Evolutionary conservation across 345 rosid species (phyloP).

Genomic region (Populus euphratica): DNA sequence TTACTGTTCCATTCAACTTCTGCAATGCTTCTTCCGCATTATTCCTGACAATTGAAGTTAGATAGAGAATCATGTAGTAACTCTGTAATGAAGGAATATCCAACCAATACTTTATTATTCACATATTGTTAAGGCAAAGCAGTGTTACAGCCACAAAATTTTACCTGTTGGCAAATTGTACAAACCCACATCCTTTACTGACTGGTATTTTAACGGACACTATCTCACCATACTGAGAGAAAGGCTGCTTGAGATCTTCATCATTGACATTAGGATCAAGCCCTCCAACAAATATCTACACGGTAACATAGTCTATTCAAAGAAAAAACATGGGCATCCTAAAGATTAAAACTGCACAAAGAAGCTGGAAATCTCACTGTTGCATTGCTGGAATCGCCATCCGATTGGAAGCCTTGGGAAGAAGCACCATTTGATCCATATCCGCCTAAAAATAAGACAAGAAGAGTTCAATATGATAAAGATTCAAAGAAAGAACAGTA

Average conservation of each 20-base stretch:
- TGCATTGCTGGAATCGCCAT: slow-evolving; percentile 72
- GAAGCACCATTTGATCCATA: slow-evolving; percentile 58
- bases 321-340: slow-evolving; percentile 2
- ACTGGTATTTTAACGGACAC: slow-evolving; percentile 83
- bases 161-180: slow-evolving; percentile 85
- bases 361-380: slow-evolving; percentile 52
- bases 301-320: slow-evolving; percentile 25
- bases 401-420: slow-evolving; percentile 50
- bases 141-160: slow-evolving; percentile 4
- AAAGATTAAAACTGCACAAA: slow-evolving; percentile 17
- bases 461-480: neutral
- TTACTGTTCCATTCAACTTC: slow-evolving; percentile 55
- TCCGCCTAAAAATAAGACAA: slow-evolving; percentile 45
- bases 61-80: neutral
- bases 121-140: neutral
- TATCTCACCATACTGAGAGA: slow-evolving; percentile 79
- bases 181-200: slow-evolving; percentile 93
- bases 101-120: neutral
- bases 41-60: slow-evolving; percentile 37
- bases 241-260: slow-evolving; percentile 82
- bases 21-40: slow-evolving; percentile 92
- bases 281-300: slow-evolving; percentile 95
- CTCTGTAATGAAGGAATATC: slow-evolving; percentile 3
- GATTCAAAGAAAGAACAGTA: slow-evolving; percentile 9
- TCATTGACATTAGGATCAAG: slow-evolving; percentile 83